Evolutionary conservation across 352 stramenopile species (phyloP), one percentile per base, ranked within the genome.

Genomic region (Phytophthora tubulina): DNA sequence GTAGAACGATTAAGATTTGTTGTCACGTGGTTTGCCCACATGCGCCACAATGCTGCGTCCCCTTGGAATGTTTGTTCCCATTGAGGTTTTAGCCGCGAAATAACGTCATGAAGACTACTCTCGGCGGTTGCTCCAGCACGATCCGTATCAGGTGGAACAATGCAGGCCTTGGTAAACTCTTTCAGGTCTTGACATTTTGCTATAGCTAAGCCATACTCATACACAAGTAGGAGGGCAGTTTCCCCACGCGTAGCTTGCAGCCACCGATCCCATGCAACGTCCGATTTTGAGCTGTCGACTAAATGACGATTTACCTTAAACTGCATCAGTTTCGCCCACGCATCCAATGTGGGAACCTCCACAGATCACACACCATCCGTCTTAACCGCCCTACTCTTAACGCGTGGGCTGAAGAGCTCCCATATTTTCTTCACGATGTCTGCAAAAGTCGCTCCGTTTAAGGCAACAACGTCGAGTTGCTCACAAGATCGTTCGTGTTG

Each of bases 1-100:
- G 60, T 60, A 6, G 60, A 67, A 10, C 49, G 60, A 50, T 68
- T n/a, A 4, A 61, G 32, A 21, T 57, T 68, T 10, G 50, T 7
- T 11, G 33, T 53, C 17, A 67, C 46, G 6, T 52, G 32, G 39
- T 67, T 67, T 6, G 60, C 60, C 60, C 49, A 60, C 60, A 45
- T 67, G 41, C 31, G 36, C 60, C 60, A 67, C 3, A 39, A 39
- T 6, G 17, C 6, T 32, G 32, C 49, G 6, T 32, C 31, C n/a
- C 8, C n/a, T 51, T 67, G 60, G 46, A 41, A 67, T 44, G 60
- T 60, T 32, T 15, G 30, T 5, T 33, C 48, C 58, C 42, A 66
- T 31, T 45, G 14, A 6, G 55, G 13, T 51, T 50, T 36, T 39
- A 53, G 55, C 5, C 32, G 41, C 17, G 21, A 21, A 31, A 51